A percentile compares a stretch with the other conserved stretches of the same genome.
Evolutionary conservation across 2,329 filamentous ascomycete species (phyloP).

Genomic region (Helotiales sp.): DNA sequence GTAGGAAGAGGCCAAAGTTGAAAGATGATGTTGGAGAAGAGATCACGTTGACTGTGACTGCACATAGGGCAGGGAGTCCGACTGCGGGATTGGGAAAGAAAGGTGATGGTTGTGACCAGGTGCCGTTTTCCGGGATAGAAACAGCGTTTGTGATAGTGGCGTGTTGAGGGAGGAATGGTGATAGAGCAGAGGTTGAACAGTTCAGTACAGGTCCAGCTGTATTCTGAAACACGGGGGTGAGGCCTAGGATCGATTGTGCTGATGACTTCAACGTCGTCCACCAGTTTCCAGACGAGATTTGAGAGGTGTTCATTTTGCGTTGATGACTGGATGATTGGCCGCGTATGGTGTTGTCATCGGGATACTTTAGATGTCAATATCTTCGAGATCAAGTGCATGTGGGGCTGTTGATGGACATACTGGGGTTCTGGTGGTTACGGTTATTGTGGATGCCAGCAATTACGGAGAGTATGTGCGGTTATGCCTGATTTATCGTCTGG

Average conservation of each 20-base stretch:
- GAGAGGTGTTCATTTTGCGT: not conserved
- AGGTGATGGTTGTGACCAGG: conserved; percentile 14
- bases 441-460: too few species aligned
- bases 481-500: too few species aligned
- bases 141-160: conserved; percentile 10
- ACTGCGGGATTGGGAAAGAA: conserved; percentile 38
- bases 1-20: conserved; percentile 41
- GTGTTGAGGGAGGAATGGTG: conserved; percentile 10
- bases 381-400: too few species aligned
- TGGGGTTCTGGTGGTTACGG: too few species aligned
- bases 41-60: conserved; percentile 38
- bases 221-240: not conserved
- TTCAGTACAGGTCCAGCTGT: conserved; percentile 2
- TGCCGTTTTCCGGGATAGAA: conserved; percentile 9
- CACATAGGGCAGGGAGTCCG: conserved; percentile 39
- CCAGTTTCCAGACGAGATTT: not conserved
- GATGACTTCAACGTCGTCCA: conserved; percentile 4
- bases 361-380: too few species aligned
- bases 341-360: too few species aligned
- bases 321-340: not conserved
- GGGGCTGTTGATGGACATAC: too few species aligned
- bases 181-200: conserved; percentile 12
- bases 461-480: too few species aligned
- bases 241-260: conserved; percentile 3
- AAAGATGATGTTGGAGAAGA: conserved; percentile 37